These are phyloP conservation scores for Cornus kousa DNA, from an alignment of 148 eudicot species.

Conservation along the genomic window DNA sequence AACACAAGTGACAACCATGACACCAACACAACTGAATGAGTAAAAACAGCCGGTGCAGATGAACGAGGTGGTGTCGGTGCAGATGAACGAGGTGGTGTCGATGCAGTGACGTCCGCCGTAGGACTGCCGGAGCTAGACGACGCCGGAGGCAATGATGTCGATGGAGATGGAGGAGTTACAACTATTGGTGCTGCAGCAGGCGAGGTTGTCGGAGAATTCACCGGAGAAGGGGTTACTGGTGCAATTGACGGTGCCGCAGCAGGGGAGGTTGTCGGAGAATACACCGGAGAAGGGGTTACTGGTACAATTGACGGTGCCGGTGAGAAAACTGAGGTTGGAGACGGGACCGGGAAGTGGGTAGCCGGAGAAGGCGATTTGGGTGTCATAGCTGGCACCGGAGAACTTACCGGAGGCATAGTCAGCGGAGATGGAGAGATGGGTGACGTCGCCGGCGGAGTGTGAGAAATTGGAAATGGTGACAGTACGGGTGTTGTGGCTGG, in stretches of 20 bases:
- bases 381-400: neutral
- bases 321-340: neutral
- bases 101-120: neutral
- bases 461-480: neutral
- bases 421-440: neutral
- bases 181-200: neutral
- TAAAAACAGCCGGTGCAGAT: constrained; percentile 3
- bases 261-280: too few relatives aligned
- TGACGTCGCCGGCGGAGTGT: neutral
- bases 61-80: constrained; percentile 1
- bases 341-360: neutral
- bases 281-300: neutral
- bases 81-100: neutral
- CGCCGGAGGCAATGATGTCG: neutral
- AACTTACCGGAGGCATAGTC: neutral
- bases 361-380: neutral
- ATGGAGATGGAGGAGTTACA: neutral
- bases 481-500: neutral
- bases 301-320: neutral
- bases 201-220: neutral
- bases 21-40: neutral
- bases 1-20: neutral
- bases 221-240: neutral
- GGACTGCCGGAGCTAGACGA: neutral
- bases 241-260: neutral